Percentiles rank a stretch among this genome's conserved stretches.
These are phyloP conservation scores for Solanum rostratum DNA, from an alignment of 257 asterid species.

Conservation along the genomic window DNA sequence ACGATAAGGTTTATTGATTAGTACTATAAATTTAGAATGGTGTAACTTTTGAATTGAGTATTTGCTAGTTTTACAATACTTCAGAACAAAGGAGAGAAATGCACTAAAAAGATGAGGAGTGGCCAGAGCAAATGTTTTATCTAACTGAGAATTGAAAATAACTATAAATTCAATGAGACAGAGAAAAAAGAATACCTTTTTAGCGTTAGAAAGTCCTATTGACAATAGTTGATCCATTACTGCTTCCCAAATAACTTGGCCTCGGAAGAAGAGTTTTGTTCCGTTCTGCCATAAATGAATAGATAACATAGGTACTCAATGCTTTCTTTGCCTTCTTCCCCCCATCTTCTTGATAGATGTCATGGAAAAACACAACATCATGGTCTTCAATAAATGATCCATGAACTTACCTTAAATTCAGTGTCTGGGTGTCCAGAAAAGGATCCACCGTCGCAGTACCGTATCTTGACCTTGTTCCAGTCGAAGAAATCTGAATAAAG, in stretches of 20 bases:
- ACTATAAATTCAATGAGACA: neutral
- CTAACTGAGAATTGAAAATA: constrained; percentile 1
- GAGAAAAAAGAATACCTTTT: constrained; percentile 31
- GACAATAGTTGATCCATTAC: constrained; percentile 62
- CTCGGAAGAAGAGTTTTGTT: constrained; percentile 68
- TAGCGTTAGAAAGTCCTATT: constrained; percentile 68
- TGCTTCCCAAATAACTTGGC: constrained; percentile 84
- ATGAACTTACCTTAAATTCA: constrained; percentile 59
- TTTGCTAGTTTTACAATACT: neutral
- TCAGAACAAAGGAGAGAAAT: neutral
- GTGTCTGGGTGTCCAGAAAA: constrained; percentile 67
- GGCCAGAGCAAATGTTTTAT: neutral
- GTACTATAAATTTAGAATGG: neutral
- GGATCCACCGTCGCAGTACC: constrained; percentile 93
- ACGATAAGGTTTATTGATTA: neutral
- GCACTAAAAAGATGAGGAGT: neutral
- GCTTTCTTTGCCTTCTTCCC: constrained; percentile 10
- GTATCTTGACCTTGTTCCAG: constrained; percentile 85
- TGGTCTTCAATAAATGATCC: neutral
- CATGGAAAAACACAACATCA: constrained; percentile 2
- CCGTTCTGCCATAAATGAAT: constrained; percentile 45
- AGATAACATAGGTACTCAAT: constrained; percentile 3
- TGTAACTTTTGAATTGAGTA: neutral
- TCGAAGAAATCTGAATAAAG: constrained; percentile 62
- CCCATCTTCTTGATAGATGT: neutral